Evolutionary conservation across 139 green algal genomes (phyloP).

Genomic region (Nannochloris sp.): DNA sequence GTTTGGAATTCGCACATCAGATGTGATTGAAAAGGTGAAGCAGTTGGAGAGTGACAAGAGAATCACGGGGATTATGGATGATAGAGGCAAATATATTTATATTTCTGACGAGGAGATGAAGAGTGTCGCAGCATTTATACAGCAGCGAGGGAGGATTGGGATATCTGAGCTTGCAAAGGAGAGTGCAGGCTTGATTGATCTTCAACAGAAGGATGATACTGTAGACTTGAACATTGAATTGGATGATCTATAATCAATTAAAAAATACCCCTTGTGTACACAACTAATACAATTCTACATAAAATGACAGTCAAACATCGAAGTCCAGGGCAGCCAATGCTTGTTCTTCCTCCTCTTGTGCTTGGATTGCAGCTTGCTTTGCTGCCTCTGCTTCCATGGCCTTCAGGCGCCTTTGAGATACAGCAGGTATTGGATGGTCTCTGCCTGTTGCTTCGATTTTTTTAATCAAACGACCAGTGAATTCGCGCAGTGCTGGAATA

Average conservation of each 20-base stretch:
- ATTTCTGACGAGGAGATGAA: constrained; percentile 83
- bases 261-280: constrained; percentile 4
- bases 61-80: constrained; percentile 88
- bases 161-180: constrained; percentile 73
- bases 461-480: constrained; percentile 39
- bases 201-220: constrained; percentile 6
- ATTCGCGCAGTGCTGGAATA: constrained; percentile 15
- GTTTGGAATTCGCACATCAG: constrained; percentile 71
- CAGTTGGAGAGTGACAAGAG: constrained; percentile 60
- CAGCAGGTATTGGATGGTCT: constrained; percentile 34
- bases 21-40: constrained; percentile 70
- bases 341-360: constrained; percentile 58
- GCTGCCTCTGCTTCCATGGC: constrained; percentile 34
- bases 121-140: constrained; percentile 69
- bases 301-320: constrained; percentile 4
- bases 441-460: constrained; percentile 41
- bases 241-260: background rate
- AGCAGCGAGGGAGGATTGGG: constrained; percentile 52
- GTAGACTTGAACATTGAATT: background rate
- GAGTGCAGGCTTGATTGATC: constrained; percentile 11
- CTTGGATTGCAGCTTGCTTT: constrained; percentile 40
- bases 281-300: background rate
- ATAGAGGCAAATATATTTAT: constrained; percentile 95
- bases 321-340: constrained; percentile 9
- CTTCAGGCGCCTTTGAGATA: constrained; percentile 28